Evolutionary conservation across 345 rosid species (phyloP).

Genomic region (Conringia planisiliqua): DNA sequence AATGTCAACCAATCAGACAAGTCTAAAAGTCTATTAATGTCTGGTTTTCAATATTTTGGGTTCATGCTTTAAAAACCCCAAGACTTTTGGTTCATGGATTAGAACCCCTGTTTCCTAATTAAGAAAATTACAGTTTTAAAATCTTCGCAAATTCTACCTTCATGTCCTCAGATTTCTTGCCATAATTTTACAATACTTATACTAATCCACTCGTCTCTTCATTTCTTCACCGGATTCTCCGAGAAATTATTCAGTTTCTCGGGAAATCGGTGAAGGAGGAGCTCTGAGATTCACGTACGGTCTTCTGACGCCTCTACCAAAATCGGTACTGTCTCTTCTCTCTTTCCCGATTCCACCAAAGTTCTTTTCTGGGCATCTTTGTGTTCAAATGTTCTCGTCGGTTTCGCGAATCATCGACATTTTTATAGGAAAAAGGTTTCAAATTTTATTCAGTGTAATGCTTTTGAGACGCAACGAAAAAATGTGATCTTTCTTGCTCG

Average conservation of each 20-base stretch:
- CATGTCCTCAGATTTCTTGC: neutral
- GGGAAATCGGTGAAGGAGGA: neutral
- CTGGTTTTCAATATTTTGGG: neutral
- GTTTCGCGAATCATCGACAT: neutral
- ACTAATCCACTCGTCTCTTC: neutral
- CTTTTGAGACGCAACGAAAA: neutral
- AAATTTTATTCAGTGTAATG: slow-evolving; percentile 14
- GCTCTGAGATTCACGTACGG: no score
- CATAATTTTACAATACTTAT: neutral
- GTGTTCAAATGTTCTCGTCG: neutral
- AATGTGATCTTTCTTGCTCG: neutral
- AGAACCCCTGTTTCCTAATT: slow-evolving; percentile 13
- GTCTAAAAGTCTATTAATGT: neutral
- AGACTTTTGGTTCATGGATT: slow-evolving; percentile 15
- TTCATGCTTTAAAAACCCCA: slow-evolving; percentile 16
- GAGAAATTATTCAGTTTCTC: slow-evolving; percentile 11
- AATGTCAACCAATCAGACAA: slow-evolving; percentile 12
- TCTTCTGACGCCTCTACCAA: neutral
- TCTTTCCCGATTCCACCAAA: neutral
- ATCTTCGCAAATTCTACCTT: neutral
- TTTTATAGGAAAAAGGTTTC: neutral
- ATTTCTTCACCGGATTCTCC: slow-evolving; percentile 13
- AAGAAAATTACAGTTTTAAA: neutral
- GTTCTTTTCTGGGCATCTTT: neutral
- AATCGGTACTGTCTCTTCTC: slow-evolving; percentile 9